These are phyloP conservation scores for Aspergillus terreus DNA, from an alignment of 2,329 filamentous ascomycete species.

Conservation along the genomic window DNA sequence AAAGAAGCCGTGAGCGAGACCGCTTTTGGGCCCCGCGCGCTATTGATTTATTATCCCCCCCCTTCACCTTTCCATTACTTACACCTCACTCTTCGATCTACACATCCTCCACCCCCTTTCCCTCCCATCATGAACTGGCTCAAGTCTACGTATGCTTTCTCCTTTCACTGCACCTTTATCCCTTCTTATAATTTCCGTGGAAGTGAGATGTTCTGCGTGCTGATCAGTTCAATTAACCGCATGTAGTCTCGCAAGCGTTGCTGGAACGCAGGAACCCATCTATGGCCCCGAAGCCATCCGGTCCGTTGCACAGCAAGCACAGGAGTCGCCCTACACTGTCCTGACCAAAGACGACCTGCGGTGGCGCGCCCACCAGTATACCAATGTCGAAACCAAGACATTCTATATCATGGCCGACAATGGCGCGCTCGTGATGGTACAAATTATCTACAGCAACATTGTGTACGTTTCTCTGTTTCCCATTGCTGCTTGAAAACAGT, in stretches of 20 bases:
- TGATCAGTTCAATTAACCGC: slow-evolving; percentile 45
- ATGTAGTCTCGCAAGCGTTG: slow-evolving; percentile 65
- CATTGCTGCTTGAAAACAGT: not conserved
- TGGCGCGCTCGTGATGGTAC: slow-evolving; percentile 72
- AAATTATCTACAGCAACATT: slow-evolving; percentile 98
- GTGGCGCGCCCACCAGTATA: slow-evolving; percentile 78
- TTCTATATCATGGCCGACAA: slow-evolving; percentile 85
- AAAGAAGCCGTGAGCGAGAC: slow-evolving; percentile 14
- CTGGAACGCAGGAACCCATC: slow-evolving; percentile 92
- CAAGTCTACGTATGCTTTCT: slow-evolving; percentile 71
- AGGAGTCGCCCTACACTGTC: slow-evolving; percentile 75
- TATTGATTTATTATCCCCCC: slow-evolving; percentile 27
- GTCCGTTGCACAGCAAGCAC: slow-evolving; percentile 77
- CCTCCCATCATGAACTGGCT: slow-evolving; percentile 85
- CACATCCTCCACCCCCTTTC: slow-evolving; percentile 8
- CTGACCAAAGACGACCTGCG: slow-evolving; percentile 72
- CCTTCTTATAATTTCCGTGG: slow-evolving; percentile 1
- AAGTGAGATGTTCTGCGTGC: slow-evolving; percentile 34
- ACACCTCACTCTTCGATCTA: slow-evolving; percentile 17
- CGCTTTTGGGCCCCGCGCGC: slow-evolving; percentile 28
- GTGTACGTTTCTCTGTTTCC: slow-evolving; percentile 57
- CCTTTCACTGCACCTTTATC: not conserved
- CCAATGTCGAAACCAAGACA: slow-evolving; percentile 88
- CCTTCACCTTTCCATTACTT: slow-evolving; percentile 9
- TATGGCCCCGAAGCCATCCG: slow-evolving; percentile 87